Evolutionary conservation across 129 eudicot species (phyloP).

Genomic region (Flaveria bidentis): DNA sequence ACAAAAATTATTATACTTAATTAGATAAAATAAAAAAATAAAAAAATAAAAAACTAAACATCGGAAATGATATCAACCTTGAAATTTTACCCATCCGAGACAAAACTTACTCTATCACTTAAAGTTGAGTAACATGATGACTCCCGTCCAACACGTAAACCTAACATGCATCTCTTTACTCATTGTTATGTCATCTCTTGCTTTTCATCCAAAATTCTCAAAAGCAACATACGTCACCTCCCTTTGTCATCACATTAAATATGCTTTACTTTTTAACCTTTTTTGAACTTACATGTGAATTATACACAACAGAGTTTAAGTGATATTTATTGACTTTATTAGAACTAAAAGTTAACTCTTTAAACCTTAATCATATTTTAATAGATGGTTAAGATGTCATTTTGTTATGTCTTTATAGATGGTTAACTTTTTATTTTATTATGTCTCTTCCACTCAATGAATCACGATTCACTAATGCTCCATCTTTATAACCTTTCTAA

Average conservation of each 20-base stretch:
- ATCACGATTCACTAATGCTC: too few species aligned
- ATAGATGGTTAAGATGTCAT: not conserved
- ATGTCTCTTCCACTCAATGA: not conserved
- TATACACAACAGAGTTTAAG: not conserved
- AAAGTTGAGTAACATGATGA: conserved; percentile 29
- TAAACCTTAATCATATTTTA: too few species aligned
- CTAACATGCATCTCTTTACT: conserved; percentile 43
- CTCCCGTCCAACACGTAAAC: conserved; percentile 55
- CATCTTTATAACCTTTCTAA: too few species aligned
- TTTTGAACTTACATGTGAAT: not conserved
- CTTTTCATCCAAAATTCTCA: conserved; percentile 21
- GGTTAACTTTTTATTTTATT: too few species aligned
- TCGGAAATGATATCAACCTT: conserved; percentile 33
- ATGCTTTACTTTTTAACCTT: not conserved
- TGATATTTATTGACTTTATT: not conserved
- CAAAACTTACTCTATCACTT: conserved; percentile 29
- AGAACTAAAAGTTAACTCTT: not conserved
- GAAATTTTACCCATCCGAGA: conserved; percentile 39
- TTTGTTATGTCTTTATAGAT: too few species aligned
- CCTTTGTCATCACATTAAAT: conserved; percentile 20
- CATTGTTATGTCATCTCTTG: conserved; percentile 30
- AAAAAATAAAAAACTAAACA: conserved; percentile 11
- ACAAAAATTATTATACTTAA: not conserved
- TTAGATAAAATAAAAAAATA: too few species aligned
- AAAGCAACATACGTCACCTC: conserved; percentile 37